A percentile compares a stretch with the other conserved stretches of the same genome.
These are phyloP conservation scores for Symbiotaphrina buchneri DNA, from an alignment of 495 filamentous ascomycete genomes.

Conservation along the genomic window DNA sequence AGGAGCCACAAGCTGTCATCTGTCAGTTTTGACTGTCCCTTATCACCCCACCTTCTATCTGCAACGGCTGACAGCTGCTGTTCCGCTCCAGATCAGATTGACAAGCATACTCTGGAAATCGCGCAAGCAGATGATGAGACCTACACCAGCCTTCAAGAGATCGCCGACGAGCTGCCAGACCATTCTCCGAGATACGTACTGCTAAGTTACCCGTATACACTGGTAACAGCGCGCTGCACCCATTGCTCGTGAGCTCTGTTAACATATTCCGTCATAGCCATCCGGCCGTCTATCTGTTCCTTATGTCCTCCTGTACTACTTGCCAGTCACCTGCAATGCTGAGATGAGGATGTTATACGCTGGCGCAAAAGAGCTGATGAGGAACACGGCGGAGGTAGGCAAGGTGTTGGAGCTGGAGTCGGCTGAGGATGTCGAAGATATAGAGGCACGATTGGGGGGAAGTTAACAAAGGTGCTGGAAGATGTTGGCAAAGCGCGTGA, in stretches of 20 bases:
- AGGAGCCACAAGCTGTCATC: constrained; percentile 71
- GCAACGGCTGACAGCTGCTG: constrained; percentile 7
- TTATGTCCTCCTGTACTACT: constrained; percentile 84
- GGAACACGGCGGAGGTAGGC: constrained; percentile 68
- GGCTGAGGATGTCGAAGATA: constrained; percentile 51
- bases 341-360: constrained; percentile 85
- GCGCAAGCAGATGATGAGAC: constrained; percentile 47
- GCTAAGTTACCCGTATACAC: constrained; percentile 68
- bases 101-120: constrained; percentile 73
- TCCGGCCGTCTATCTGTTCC: constrained; percentile 47
- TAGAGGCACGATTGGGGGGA: constrained; percentile 39
- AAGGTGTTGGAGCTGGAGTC: constrained; percentile 59
- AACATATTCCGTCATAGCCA: constrained; percentile 14
- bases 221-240: constrained; percentile 27
- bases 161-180: constrained; percentile 83
- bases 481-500: not conserved
- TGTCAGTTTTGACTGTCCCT: constrained; percentile 24
- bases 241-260: constrained; percentile 10
- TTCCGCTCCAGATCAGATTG: constrained; percentile 49
- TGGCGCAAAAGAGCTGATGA: constrained; percentile 82
- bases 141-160: constrained; percentile 54
- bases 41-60: not conserved
- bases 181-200: constrained; percentile 74
- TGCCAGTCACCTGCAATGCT: constrained; percentile 71
- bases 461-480: not conserved